Conservation (phyloP, 345 rosid species). For the Eucalyptus dawsonii region DNA sequence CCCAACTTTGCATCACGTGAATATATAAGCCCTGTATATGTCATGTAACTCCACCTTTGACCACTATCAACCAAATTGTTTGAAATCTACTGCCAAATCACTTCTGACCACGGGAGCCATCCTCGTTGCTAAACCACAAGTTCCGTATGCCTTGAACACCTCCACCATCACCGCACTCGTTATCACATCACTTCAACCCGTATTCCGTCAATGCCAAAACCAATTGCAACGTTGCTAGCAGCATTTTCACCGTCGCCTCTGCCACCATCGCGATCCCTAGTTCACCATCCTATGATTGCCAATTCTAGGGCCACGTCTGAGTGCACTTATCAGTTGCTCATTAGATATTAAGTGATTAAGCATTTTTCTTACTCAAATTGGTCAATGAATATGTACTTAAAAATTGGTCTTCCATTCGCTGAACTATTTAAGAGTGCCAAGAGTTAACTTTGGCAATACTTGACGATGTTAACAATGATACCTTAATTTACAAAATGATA, state of each 20-base stretch:
- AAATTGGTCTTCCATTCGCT: not conserved
- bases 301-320: not conserved
- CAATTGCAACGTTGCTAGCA: not conserved
- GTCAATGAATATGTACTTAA: not conserved
- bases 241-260: not conserved
- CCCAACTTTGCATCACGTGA: not conserved
- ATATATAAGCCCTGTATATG: not conserved
- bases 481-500: not conserved
- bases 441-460: not conserved
- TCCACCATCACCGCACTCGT: not conserved
- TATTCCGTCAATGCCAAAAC: not conserved
- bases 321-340: not conserved
- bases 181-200: not conserved
- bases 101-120: not conserved
- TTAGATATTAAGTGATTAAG: not conserved
- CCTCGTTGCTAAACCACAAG: not conserved
- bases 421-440: not conserved
- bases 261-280: not conserved
- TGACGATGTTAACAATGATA: not conserved
- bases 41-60: not conserved
- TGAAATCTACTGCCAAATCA: not conserved
- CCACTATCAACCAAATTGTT: not conserved
- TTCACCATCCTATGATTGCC: not conserved
- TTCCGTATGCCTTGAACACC: not conserved
- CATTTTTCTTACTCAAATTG: not conserved